phyloP scores from a whole-genome alignment of 2,329 filamentous ascomycete genomes.

The Myriosclerotinia curreyana region DNA sequence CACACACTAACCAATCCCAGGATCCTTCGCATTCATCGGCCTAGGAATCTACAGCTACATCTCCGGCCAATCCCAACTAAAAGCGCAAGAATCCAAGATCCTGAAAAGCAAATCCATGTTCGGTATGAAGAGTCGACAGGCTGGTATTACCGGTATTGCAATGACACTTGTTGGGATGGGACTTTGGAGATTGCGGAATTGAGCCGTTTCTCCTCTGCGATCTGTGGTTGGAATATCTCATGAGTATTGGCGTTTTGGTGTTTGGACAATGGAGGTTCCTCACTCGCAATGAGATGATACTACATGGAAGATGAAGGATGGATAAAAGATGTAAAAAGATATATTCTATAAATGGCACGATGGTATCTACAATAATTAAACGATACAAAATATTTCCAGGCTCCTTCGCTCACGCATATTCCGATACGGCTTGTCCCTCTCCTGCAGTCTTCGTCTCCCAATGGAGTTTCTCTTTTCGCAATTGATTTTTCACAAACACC shows the following conservation, averaged over 20 bases:
- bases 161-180: constrained; percentile 67
- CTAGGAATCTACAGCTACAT: constrained; percentile 75
- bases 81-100: constrained; percentile 62
- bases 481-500: constrained; percentile 27
- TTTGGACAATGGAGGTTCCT: neutral
- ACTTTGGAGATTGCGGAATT: constrained; percentile 50
- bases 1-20: constrained; percentile 43
- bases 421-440: constrained; percentile 19
- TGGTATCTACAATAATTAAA: constrained; percentile 11
- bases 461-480: constrained; percentile 28
- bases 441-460: constrained; percentile 27
- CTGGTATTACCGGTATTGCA: constrained; percentile 67
- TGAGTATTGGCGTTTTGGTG: constrained; percentile 1
- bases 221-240: neutral
- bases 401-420: constrained; percentile 10
- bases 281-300: neutral
- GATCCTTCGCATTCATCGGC: constrained; percentile 70
- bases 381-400: neutral
- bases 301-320: neutral
- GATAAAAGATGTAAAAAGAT: neutral
- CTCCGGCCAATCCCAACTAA: constrained; percentile 69
- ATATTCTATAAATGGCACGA: neutral
- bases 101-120: constrained; percentile 67
- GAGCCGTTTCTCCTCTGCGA: neutral
- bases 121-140: constrained; percentile 66